phyloP scores from a whole-genome alignment of 306 rosid genomes.

The Sicyos edulis region DNA sequence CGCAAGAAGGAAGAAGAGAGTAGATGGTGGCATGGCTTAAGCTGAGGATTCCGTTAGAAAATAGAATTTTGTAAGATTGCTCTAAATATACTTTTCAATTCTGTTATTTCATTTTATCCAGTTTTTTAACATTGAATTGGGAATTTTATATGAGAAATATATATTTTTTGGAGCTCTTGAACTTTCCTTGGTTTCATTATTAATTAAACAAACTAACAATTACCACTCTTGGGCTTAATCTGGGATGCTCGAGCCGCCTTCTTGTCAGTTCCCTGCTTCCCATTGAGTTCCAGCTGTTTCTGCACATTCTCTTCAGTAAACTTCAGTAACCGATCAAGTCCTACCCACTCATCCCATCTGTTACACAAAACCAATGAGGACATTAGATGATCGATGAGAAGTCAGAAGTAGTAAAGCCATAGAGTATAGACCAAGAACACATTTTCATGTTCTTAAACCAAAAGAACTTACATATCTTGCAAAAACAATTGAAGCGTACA shows the following conservation, averaged over 20 bases:
- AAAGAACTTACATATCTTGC: background rate
- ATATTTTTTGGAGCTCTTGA: no score
- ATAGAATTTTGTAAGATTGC: no score
- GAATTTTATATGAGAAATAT: no score
- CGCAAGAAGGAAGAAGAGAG: no score
- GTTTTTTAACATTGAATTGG: no score
- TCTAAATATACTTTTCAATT: no score
- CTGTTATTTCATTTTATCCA: no score
- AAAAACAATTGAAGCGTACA: background rate
- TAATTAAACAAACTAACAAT: conserved; percentile 23
- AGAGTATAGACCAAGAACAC: background rate
- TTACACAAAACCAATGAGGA: background rate
- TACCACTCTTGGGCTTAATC: conserved; percentile 36
- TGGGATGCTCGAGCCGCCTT: conserved; percentile 32
- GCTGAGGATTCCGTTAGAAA: no score
- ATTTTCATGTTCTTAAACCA: background rate
- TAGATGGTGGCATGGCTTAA: no score
- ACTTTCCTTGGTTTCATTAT: background rate
- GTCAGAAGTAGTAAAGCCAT: background rate
- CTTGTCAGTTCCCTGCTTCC: conserved; percentile 40
- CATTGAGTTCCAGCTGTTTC: conserved; percentile 30
- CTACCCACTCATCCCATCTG: conserved; percentile 97
- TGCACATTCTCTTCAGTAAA: conserved; percentile 48
- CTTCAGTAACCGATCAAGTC: conserved; percentile 56
- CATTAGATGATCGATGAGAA: background rate